Percentiles rank a stretch among this genome's conserved stretches.
Conservation (phyloP, 306 rosid genomes). For the Trifolium dubium region DNA sequence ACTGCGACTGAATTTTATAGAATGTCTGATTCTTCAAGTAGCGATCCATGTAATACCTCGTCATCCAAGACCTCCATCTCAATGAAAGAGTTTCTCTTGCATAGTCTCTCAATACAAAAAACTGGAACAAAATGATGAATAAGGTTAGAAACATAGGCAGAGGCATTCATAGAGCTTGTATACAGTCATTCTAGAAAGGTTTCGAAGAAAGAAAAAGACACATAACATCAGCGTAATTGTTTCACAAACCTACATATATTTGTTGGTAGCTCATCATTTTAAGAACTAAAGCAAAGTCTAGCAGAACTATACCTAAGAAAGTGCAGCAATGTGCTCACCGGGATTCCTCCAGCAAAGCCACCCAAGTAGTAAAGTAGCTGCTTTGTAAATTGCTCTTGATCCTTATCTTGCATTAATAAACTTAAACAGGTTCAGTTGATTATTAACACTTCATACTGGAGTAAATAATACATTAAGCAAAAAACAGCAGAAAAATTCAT, state of each 20-base stretch:
- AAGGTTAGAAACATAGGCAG: constrained; percentile 38
- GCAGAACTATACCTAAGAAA: constrained; percentile 87
- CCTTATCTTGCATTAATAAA: constrained; percentile 78
- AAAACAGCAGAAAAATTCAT: constrained; percentile 18
- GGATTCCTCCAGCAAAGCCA: constrained; percentile 94
- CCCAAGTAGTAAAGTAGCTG: constrained; percentile 91
- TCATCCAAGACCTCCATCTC: constrained; percentile 99
- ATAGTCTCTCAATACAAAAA: constrained; percentile 90
- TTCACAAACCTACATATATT: constrained; percentile 21
- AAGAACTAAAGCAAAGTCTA: constrained; percentile 56
- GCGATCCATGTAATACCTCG: constrained; percentile 91
- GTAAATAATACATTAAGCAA: not conserved
- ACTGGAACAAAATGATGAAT: constrained; percentile 51
- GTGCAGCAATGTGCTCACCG: constrained; percentile 98
- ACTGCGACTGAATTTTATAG: constrained; percentile 93
- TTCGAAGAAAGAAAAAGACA: not conserved
- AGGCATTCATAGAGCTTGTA: constrained; percentile 14
- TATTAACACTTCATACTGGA: constrained; percentile 37
- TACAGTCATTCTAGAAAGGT: not conserved
- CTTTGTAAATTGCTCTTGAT: constrained; percentile 87
- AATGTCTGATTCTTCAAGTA: constrained; percentile 80
- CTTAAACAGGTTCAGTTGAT: constrained; percentile 44
- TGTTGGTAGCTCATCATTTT: constrained; percentile 14
- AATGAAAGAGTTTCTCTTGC: constrained; percentile 86
- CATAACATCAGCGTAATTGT: not conserved